phyloP scores from a whole-genome alignment of 768 basidiomycete species.

The Pleurotus giganteus region DNA sequence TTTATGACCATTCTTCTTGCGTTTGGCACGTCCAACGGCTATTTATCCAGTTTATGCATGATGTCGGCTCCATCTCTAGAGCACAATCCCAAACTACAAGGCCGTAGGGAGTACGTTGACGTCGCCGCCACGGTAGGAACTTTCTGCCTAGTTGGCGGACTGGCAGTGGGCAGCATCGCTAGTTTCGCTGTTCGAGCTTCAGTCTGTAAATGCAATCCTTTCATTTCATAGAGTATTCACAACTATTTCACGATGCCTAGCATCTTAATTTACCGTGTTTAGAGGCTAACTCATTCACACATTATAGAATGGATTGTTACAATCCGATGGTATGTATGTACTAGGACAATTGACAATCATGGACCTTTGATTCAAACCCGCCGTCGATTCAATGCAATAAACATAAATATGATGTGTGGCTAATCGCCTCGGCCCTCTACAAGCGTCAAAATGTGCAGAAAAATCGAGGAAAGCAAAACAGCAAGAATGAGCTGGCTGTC shows the following conservation, averaged over 20 bases:
- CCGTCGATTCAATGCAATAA: not conserved
- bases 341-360: too few species aligned
- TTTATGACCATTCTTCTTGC: slow-evolving; percentile 72
- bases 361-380: not conserved
- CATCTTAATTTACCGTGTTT: not conserved
- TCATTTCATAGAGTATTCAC: slow-evolving; percentile 26
- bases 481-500: not conserved
- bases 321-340: not conserved
- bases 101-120: slow-evolving; percentile 76
- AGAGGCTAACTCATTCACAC: not conserved
- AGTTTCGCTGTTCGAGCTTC: slow-evolving; percentile 78
- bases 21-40: slow-evolving; percentile 84
- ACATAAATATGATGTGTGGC: not conserved
- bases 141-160: slow-evolving; percentile 76
- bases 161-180: slow-evolving; percentile 70
- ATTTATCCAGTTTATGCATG: slow-evolving; percentile 73
- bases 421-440: too few species aligned
- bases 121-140: slow-evolving; percentile 78
- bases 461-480: not conserved
- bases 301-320: not conserved
- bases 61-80: slow-evolving; percentile 80
- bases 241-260: too few species aligned
- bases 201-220: slow-evolving; percentile 77
- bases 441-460: too few species aligned
- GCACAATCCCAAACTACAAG: slow-evolving; percentile 72